Percentiles rank a stretch among this genome's conserved stretches.
Evolutionary conservation across 164 flowering plant genomes (phyloP).

Genomic region (Liquidambar formosana): DNA sequence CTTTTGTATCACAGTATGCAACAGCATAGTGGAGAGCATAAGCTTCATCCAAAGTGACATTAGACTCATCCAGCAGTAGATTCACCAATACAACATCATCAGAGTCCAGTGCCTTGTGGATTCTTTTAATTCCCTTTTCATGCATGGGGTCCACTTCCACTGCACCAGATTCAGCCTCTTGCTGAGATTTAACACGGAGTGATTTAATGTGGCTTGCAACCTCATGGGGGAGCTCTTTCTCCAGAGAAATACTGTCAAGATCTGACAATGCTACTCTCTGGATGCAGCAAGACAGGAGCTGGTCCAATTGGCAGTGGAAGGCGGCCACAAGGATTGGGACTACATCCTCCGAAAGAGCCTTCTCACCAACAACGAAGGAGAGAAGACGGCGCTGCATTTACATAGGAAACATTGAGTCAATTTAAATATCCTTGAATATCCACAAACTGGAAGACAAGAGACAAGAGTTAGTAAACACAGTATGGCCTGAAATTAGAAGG

Average conservation of each 20-base stretch:
- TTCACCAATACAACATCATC: conserved; percentile 70
- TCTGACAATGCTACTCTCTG: conserved; percentile 68
- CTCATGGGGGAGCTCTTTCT: too few relatives aligned
- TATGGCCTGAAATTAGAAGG: too few relatives aligned
- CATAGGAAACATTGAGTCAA: conserved; percentile 2
- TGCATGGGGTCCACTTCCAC: conserved; percentile 29
- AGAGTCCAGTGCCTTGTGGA: too few relatives aligned
- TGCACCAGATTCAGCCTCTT: conserved; percentile 15
- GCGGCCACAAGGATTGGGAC: too few relatives aligned
- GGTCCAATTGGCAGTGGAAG: too few relatives aligned
- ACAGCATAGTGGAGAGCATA: conserved; percentile 73
- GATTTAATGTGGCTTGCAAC: conserved; percentile 36
- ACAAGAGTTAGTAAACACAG: too few relatives aligned
- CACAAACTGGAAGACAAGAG: too few relatives aligned
- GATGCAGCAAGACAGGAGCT: conserved; percentile 44
- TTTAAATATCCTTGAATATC: too few relatives aligned
- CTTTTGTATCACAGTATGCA: conserved; percentile 73
- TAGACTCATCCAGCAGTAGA: conserved; percentile 55
- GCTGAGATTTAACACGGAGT: conserved; percentile 31
- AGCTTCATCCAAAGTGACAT: conserved; percentile 61
- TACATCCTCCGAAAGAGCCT: conserved; percentile 62
- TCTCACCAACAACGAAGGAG: conserved; percentile 56
- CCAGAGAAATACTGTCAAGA: too few relatives aligned
- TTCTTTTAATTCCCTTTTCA: conserved; percentile 57
- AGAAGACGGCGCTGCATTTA: conserved; percentile 61